Evolutionary conservation across 192 early-diverging fungal species (phyloP), one percentile per base, ranked within the genome.

Genomic region (Oehlia diaphana): DNA sequence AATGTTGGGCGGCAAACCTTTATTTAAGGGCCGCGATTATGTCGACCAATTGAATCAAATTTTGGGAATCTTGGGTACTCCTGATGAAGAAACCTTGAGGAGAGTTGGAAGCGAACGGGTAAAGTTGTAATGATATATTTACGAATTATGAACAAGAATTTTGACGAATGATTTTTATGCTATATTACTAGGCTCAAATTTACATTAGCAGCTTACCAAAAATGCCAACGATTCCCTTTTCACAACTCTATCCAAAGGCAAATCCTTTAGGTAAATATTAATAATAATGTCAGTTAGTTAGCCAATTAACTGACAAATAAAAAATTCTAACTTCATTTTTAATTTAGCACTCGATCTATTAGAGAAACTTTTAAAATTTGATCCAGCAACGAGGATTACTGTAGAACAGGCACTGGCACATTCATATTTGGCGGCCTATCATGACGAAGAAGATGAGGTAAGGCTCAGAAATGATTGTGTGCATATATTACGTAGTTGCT

Each of bases 41-140:
- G 97, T 98, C n/a, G 97, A 99, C 83, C 98, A 99, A 85, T 88
- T 99, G 80, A 98, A 97, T 85, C 95, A 98, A 86, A 99, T 99
- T 71, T 87, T 99, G 73, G 89, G 91, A 74, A 93, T 99, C 64
- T 90, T 98, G 63, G 98, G 98, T 63, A 97, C 97, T 1, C 98
- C 98, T n/a, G 95, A 96, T 82, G 95, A 95, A 78, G 94, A 89
- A 44, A 95, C 95, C 9, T 84, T 98, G 78, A 81, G 87, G 61
- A 89, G 95, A 44, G 94, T 98, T 80, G 96, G 96, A 35, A 96
- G 94, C 81, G 95, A 97, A 77, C 91, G 96, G 83, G 92, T 94
- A 86, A 83, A 81, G 70, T 12, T 21, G 33, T 39, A 31, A 16
- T 58, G 19, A 14, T 14, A 6, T 39, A 28, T 23, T 44, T 50